Base-by-base conservation (phyloP, 139 green algal species). In the Volvox reticuliferus region DNA sequence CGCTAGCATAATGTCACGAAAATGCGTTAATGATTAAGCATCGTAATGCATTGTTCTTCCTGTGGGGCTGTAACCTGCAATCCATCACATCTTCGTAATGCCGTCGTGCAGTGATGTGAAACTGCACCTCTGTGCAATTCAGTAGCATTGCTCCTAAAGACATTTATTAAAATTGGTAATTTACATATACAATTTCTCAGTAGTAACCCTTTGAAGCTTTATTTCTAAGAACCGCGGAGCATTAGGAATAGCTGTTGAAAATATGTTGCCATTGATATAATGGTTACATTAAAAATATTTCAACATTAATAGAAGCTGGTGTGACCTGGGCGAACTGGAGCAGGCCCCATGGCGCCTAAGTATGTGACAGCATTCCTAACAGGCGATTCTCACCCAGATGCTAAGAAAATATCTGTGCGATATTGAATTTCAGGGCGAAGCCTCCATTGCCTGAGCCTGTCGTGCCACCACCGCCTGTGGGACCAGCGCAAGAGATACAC, bases 401-500 rank as follows among this genome's bases (percentile, higher is more conserved):
- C 28, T 55, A 44, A n/a, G 73, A 44, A n/a, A 44, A n/a, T 2
- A 44, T 79, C 2, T 36, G 73, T 79, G 22, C 73, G 32, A 32
- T 79, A 79, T 79, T 35, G 22, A n/a, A 35, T 82, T 82, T 26
- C 81, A 87, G 81, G 32, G 30, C 62, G 26, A 87, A 87, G 32
- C 24, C 78, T 14, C 78, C 32, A 12, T n/a, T 9, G 44, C 44
- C 61, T 20, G 82, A 79, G 61, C 62, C 82, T 24, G 20, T 65
- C 13, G 84, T 81, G 69, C 33, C 68, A 24, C 36, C 69, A 32
- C 36, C 37, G 0, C 85, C 85, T 0, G n/a, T 73, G 37, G 85
- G 85, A 30, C 85, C 85, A 20, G 30, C 85, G 44, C 69, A 82
- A 2, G 85, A 89, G 44, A 9, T 89, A 30, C 85, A 89, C 69